Evolutionary conservation across 306 rosid genomes (phyloP).

Genomic region (Leucaena leucocephala): DNA sequence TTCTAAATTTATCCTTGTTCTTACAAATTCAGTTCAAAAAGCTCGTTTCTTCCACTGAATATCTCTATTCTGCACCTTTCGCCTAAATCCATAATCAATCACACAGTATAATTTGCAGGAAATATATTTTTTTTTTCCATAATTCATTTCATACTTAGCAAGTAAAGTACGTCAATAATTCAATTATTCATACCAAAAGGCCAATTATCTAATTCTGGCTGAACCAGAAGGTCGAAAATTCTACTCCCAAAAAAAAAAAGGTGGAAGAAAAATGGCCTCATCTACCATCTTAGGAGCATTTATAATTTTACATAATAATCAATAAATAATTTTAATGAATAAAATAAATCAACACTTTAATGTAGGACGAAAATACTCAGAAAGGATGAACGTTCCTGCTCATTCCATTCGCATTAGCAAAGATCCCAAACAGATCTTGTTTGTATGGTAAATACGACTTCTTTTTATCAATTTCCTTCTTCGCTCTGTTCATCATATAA

Average conservation of each 20-base stretch:
- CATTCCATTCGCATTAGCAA: slow-evolving; percentile 47
- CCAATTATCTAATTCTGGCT: neutral
- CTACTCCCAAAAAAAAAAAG: too few species aligned
- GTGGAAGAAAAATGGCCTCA: neutral
- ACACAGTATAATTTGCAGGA: neutral
- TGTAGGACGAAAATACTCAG: neutral
- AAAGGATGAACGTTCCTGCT: slow-evolving; percentile 68
- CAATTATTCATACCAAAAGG: too few species aligned
- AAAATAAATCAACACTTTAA: neutral
- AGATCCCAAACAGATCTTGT: slow-evolving; percentile 57
- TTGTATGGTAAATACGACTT: slow-evolving; percentile 66
- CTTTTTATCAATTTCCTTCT: slow-evolving; percentile 49
- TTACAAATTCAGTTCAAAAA: too few species aligned
- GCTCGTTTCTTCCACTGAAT: neutral
- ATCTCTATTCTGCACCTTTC: neutral
- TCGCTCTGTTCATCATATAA: slow-evolving; percentile 51
- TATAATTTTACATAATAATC: neutral
- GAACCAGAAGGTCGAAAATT: neutral
- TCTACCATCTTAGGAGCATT: neutral
- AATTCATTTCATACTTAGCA: neutral
- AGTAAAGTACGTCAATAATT: neutral
- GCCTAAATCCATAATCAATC: neutral
- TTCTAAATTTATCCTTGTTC: neutral
- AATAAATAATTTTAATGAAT: neutral
- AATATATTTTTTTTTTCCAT: neutral